These are phyloP conservation scores for Eucalyptus cloeziana DNA, from an alignment of 345 rosid genomes.

Conservation along the genomic window DNA sequence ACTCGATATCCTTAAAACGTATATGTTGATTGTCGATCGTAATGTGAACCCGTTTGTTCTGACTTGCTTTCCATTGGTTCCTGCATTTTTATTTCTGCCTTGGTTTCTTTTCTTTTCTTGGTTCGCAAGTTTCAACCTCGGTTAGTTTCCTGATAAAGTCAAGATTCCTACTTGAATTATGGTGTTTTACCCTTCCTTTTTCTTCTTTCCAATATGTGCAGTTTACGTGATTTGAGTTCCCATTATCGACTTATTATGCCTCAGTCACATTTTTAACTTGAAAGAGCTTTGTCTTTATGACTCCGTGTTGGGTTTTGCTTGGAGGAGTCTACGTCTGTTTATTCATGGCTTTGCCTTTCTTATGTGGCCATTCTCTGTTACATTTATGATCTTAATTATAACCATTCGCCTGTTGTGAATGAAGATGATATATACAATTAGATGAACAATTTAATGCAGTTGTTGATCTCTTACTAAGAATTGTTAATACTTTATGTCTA, in stretches of 20 bases:
- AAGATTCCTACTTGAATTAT: not conserved
- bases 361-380: not conserved
- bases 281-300: not conserved
- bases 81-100: not conserved
- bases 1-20: not conserved
- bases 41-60: not conserved
- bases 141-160: not conserved
- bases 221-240: not conserved
- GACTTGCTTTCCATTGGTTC: not conserved
- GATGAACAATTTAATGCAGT: not conserved
- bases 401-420: rapidly evolving
- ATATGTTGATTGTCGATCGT: not conserved
- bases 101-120: not conserved
- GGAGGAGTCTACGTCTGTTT: not conserved
- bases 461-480: not conserved
- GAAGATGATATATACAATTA: not conserved
- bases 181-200: not conserved
- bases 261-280: not conserved
- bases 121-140: not conserved
- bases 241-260: not conserved
- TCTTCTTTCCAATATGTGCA: not conserved
- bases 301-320: not conserved
- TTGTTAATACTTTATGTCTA: not conserved
- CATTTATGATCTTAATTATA: not conserved
- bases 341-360: not conserved